A percentile compares a stretch with the other conserved stretches of the same genome.
Conservation (phyloP, 345 rosid species). For the Ceriops tagal region DNA sequence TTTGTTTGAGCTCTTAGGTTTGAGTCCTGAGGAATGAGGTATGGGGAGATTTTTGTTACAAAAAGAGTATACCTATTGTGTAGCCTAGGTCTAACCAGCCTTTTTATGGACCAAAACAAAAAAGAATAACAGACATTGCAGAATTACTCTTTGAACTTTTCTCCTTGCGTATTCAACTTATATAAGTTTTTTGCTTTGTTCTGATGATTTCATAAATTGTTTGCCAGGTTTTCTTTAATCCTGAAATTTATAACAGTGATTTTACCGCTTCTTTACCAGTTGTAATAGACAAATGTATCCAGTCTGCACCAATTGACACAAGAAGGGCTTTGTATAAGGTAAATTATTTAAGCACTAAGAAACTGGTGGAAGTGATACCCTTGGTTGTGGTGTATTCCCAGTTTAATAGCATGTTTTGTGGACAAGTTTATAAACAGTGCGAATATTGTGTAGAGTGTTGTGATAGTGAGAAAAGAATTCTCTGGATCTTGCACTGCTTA, state of each 20-base stretch:
- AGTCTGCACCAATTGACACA: slow-evolving; percentile 97
- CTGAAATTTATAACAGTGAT: slow-evolving; percentile 84
- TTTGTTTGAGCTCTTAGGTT: too few relatives aligned
- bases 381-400: slow-evolving; percentile 3
- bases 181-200: slow-evolving; percentile 16
- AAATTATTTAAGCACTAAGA: slow-evolving; percentile 3
- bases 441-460: background rate
- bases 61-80: too few relatives aligned
- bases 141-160: background rate
- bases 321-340: slow-evolving; percentile 98
- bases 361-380: slow-evolving; percentile 8
- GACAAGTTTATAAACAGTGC: background rate
- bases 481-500: background rate
- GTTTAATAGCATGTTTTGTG: background rate
- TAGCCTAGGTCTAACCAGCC: too few relatives aligned
- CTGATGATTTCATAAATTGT: slow-evolving; percentile 16
- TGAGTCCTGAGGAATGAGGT: too few relatives aligned
- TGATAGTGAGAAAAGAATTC: background rate
- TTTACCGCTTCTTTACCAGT: slow-evolving; percentile 71
- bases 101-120: too few relatives aligned
- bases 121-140: too few relatives aligned
- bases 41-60: too few relatives aligned
- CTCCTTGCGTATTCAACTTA: slow-evolving; percentile 10
- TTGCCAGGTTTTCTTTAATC: slow-evolving; percentile 83
- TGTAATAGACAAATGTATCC: slow-evolving; percentile 91